These are phyloP conservation scores for Pichia sp. DNA, from an alignment of 1,139 yeast genomes.

Conservation along the genomic window DNA sequence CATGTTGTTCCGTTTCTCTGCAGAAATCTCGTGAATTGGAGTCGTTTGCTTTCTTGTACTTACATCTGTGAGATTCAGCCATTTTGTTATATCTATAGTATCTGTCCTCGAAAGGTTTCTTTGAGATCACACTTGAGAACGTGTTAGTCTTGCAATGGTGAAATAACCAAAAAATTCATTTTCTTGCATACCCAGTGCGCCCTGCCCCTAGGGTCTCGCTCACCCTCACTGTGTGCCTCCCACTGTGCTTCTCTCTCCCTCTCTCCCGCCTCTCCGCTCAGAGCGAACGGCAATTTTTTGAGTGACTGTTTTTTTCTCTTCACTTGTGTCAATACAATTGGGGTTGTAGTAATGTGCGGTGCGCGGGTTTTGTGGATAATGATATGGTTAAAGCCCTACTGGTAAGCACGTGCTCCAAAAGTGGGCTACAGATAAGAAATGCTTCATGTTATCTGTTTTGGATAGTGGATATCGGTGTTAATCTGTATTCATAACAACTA, in stretches of 20 bases:
- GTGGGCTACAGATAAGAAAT: no score
- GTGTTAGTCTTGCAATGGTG: not conserved
- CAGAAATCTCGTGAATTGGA: not conserved
- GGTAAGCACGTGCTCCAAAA: no score
- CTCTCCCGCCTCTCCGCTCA: not conserved
- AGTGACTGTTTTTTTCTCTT: not conserved
- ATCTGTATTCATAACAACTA: no score
- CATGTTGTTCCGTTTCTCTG: not conserved
- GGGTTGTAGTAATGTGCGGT: not conserved
- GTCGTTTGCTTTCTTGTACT: slow-evolving; percentile 36
- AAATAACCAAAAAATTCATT: slow-evolving; percentile 5
- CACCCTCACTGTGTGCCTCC: not conserved
- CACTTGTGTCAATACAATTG: no score
- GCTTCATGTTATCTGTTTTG: no score
- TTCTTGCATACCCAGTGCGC: slow-evolving; percentile 4
- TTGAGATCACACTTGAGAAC: not conserved
- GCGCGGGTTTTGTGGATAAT: not conserved
- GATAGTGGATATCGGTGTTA: no score
- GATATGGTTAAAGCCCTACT: no score
- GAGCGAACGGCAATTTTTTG: not conserved
- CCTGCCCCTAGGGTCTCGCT: not conserved
- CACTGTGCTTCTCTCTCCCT: no score
- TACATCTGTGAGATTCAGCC: slow-evolving; percentile 98
- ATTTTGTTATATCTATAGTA: slow-evolving; percentile 40
- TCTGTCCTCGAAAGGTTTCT: slow-evolving; percentile 8